Evolutionary conservation across 305 asterid genomes (phyloP).

Genomic region (Striga hermonthica): DNA sequence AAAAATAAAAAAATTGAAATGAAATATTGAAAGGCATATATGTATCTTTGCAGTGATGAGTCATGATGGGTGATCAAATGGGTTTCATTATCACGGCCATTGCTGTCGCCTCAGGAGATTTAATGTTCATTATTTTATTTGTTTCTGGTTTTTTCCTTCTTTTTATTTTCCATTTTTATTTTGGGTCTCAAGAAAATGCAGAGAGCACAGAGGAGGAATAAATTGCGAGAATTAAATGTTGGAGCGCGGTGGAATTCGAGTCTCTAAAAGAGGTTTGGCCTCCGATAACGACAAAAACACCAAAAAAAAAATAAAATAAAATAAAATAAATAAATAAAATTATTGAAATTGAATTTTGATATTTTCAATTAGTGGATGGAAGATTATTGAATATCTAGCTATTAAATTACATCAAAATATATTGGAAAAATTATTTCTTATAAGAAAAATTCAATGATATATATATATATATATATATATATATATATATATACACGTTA

Average conservation of each 20-base stretch:
- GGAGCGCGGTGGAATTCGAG: constrained; percentile 36
- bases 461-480: too few relatives aligned
- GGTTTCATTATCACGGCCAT: constrained; percentile 30
- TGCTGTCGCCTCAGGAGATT: constrained; percentile 22
- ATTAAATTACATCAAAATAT: too few relatives aligned
- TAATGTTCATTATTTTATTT: constrained; percentile 1
- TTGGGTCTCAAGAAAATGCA: constrained; percentile 3
- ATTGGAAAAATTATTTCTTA: not conserved
- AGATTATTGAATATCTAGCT: too few relatives aligned
- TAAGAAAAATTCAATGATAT: too few relatives aligned
- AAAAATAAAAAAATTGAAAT: constrained; percentile 2
- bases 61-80: constrained; percentile 36
- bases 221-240: constrained; percentile 32
- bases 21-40: not conserved
- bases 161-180: not conserved
- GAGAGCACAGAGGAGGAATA: constrained; percentile 24
- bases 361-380: too few relatives aligned
- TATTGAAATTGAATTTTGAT: not conserved
- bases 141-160: not conserved
- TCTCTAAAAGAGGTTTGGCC: constrained; percentile 32
- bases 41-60: constrained; percentile 30
- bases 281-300: constrained; percentile 20
- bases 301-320: too few relatives aligned
- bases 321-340: too few relatives aligned
- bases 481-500: too few relatives aligned